Evolutionary conservation across 2,329 filamentous ascomycete species (phyloP).

Genomic region (Venturia aucupariae): DNA sequence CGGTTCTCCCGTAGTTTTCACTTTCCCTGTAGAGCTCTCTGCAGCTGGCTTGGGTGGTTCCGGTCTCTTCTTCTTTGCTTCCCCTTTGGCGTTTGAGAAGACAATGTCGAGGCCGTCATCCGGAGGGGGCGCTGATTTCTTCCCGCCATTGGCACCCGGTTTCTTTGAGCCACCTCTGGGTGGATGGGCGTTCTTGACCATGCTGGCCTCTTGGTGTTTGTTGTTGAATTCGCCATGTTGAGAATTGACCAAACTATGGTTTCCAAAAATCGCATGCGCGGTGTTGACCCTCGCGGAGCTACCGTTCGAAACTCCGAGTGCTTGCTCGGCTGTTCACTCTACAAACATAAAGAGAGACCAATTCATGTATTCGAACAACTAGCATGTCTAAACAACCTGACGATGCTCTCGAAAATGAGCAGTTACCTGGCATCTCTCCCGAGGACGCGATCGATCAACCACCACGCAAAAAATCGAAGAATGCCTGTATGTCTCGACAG

Average conservation of each 20-base stretch:
- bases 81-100: slow-evolving; percentile 36
- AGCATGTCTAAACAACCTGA: neutral
- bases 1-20: slow-evolving; percentile 21
- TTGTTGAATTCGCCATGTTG: neutral
- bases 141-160: slow-evolving; percentile 16
- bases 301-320: neutral
- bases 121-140: slow-evolving; percentile 24
- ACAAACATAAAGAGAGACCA: neutral
- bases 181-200: slow-evolving; percentile 42
- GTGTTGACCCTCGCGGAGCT: neutral
- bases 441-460: neutral
- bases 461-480: neutral
- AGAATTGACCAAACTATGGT: neutral
- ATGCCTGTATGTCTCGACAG: neutral
- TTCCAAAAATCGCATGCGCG: neutral
- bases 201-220: slow-evolving; percentile 18
- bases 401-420: neutral
- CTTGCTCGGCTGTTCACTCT: neutral
- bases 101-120: slow-evolving; percentile 42
- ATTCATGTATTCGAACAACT: neutral
- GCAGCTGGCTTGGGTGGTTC: slow-evolving; percentile 17
- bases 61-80: slow-evolving; percentile 32
- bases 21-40: slow-evolving; percentile 24
- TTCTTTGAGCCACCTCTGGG: slow-evolving; percentile 36
- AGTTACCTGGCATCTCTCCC: neutral